A percentile compares a stretch with the other conserved stretches of the same genome.
phyloP scores from a whole-genome alignment of 768 basidiomycete genomes.

The Suillus plorans region DNA sequence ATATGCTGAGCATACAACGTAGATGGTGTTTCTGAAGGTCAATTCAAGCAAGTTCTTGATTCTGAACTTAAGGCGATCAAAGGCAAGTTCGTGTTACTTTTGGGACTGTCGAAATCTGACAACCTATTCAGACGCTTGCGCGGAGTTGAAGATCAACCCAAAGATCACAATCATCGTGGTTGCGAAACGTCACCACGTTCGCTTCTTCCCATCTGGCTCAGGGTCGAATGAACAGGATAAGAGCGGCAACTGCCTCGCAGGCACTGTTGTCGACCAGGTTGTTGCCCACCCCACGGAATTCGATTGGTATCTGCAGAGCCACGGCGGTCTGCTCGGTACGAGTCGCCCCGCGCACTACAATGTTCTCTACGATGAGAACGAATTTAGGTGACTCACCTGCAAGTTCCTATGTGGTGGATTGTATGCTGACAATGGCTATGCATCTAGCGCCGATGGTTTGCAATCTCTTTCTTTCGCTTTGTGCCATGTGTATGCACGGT shows the following conservation, averaged over 20 bases:
- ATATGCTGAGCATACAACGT: slow-evolving; percentile 7
- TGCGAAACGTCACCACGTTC: slow-evolving; percentile 55
- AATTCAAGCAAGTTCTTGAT: slow-evolving; percentile 49
- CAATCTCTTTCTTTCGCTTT: slow-evolving; percentile 73
- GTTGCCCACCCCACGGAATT: slow-evolving; percentile 71
- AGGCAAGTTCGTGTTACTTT: slow-evolving; percentile 37
- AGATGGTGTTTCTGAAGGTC: slow-evolving; percentile 60
- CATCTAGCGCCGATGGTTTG: slow-evolving; percentile 57
- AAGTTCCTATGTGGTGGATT: not conserved
- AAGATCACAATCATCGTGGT: slow-evolving; percentile 79
- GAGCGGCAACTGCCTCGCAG: slow-evolving; percentile 74
- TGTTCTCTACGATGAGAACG: slow-evolving; percentile 48
- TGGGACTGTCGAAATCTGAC: slow-evolving; percentile 5
- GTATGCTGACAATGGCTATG: slow-evolving; percentile 9
- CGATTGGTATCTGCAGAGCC: slow-evolving; percentile 78
- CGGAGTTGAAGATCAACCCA: slow-evolving; percentile 52
- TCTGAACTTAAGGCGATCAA: slow-evolving; percentile 61
- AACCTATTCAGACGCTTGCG: slow-evolving; percentile 55
- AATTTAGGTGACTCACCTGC: slow-evolving; percentile 48
- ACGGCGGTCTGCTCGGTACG: slow-evolving; percentile 76
- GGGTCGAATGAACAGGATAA: slow-evolving; percentile 49
- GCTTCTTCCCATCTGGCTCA: slow-evolving; percentile 48
- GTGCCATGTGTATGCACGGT: slow-evolving; percentile 79
- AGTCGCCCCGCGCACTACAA: slow-evolving; percentile 65
- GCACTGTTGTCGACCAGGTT: slow-evolving; percentile 73